Conservation (phyloP, 345 rosid genomes). For the Bretschneidera sinensis region DNA sequence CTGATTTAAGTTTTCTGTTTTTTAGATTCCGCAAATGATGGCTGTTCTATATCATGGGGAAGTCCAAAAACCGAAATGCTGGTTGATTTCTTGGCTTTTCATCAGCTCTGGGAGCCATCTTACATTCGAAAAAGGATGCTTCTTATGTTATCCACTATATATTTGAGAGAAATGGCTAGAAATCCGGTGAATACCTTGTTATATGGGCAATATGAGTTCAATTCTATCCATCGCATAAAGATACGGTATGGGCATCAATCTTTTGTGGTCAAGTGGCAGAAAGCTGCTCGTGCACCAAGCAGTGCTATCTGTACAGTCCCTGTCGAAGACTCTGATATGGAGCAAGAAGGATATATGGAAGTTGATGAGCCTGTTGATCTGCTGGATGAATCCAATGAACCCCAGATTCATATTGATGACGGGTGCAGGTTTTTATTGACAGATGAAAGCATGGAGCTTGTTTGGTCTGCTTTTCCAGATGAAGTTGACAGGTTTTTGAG, state of each 20-base stretch:
- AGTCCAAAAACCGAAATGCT: constrained; percentile 71
- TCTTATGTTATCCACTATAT: constrained; percentile 79
- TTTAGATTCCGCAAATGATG: constrained; percentile 33
- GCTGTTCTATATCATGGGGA: constrained; percentile 51
- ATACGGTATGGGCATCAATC: constrained; percentile 55
- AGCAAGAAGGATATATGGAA: constrained; percentile 38
- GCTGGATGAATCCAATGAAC: constrained; percentile 40
- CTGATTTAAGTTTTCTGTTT: constrained; percentile 6
- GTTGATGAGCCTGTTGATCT: constrained; percentile 40
- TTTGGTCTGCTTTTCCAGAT: constrained; percentile 62
- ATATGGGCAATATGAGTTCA: constrained; percentile 61
- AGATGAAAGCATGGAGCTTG: constrained; percentile 68
- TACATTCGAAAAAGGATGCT: constrained; percentile 68
- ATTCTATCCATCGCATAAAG: constrained; percentile 69
- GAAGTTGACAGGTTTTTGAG: constrained; percentile 52
- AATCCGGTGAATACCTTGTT: constrained; percentile 41
- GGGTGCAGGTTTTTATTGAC: constrained; percentile 57
- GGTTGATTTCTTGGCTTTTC: constrained; percentile 71
- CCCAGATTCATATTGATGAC: constrained; percentile 48
- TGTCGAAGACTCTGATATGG: constrained; percentile 29
- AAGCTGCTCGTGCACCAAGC: constrained; percentile 27
- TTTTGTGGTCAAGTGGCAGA: constrained; percentile 78
- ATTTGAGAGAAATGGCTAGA: constrained; percentile 57
- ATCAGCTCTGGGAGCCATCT: constrained; percentile 70
- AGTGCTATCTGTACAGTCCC: constrained; percentile 15